Percentiles rank a stretch among this genome's conserved stretches.
phyloP scores from a whole-genome alignment of 345 rosid species.

The Carallia pectinifolia region DNA sequence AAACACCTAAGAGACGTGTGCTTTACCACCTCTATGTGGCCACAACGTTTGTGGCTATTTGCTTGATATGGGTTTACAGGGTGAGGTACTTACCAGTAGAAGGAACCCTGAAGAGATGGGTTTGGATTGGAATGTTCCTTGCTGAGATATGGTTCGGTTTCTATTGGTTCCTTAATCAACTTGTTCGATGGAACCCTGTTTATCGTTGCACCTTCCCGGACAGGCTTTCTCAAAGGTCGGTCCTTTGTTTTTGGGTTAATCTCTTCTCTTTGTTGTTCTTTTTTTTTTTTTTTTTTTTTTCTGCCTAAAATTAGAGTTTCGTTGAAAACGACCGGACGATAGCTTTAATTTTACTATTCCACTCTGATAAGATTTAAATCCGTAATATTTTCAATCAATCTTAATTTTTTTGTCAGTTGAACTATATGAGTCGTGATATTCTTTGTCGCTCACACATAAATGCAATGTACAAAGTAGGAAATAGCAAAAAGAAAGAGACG shows the following conservation, averaged over 20 bases:
- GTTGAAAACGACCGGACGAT: no score
- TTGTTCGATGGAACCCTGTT: conserved; percentile 22
- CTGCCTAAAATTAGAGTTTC: no score
- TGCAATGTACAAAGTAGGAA: no score
- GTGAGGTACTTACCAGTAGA: conserved; percentile 12
- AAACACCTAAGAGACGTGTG: conserved; percentile 3
- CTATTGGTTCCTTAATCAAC: conserved; percentile 25
- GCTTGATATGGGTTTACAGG: conserved; percentile 20
- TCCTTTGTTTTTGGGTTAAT: no score
- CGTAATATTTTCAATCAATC: no score
- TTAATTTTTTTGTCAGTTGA: no score
- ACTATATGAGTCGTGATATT: no score
- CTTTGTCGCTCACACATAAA: no score
- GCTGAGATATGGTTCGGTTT: conserved; percentile 32
- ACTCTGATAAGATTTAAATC: no score
- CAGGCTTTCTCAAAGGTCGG: conserved; percentile 29
- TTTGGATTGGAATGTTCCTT: conserved; percentile 27
- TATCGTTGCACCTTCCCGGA: conserved; percentile 25
- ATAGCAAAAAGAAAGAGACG: no score
- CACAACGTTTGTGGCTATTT: conserved; percentile 14
- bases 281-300: no score
- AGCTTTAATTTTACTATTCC: no score
- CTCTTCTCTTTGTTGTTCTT: background rate
- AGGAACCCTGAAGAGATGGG: conserved; percentile 12
- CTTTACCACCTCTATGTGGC: conserved; percentile 1